These are phyloP conservation scores for Knufia fluminis DNA, from an alignment of 2,329 filamentous ascomycete genomes.

Conservation along the genomic window DNA sequence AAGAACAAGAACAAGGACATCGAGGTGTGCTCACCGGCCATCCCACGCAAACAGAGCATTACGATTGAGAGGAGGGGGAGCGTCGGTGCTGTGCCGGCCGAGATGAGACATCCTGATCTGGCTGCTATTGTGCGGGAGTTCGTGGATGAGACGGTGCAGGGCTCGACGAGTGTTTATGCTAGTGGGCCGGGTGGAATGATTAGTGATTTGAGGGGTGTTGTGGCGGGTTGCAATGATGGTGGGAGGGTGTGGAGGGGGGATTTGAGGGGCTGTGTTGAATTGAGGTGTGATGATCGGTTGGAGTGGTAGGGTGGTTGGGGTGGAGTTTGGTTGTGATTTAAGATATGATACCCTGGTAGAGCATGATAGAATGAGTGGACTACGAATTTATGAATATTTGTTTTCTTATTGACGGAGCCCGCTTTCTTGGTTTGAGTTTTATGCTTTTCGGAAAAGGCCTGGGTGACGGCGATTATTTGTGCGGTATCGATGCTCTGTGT, in stretches of 20 bases:
- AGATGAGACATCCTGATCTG: slow-evolving; percentile 40
- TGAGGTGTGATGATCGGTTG: slow-evolving; percentile 53
- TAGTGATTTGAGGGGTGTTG: slow-evolving; percentile 45
- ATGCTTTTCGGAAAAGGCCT: background rate
- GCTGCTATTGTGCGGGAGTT: slow-evolving; percentile 41
- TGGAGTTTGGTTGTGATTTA: background rate
- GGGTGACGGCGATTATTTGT: background rate
- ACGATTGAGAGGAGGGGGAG: slow-evolving; percentile 12
- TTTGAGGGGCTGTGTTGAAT: slow-evolving; percentile 45
- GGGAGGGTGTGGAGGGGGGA: slow-evolving; percentile 50
- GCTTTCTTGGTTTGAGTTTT: no score
- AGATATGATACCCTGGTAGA: background rate
- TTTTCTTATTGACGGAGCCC: no score
- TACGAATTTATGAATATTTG: background rate
- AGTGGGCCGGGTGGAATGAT: slow-evolving; percentile 55
- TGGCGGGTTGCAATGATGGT: slow-evolving; percentile 47
- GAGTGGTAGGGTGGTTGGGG: slow-evolving; percentile 25
- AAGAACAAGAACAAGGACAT: background rate
- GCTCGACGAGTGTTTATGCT: slow-evolving; percentile 48
- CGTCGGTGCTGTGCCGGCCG: slow-evolving; percentile 25
- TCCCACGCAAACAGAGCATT: slow-evolving; percentile 16
- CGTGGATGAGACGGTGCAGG: slow-evolving; percentile 36
- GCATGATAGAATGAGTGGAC: no score
- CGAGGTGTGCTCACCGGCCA: slow-evolving; percentile 20
- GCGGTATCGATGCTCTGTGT: background rate